phyloP scores from a whole-genome alignment of 495 filamentous ascomycete species.

The Cladorrhinum samala region DNA sequence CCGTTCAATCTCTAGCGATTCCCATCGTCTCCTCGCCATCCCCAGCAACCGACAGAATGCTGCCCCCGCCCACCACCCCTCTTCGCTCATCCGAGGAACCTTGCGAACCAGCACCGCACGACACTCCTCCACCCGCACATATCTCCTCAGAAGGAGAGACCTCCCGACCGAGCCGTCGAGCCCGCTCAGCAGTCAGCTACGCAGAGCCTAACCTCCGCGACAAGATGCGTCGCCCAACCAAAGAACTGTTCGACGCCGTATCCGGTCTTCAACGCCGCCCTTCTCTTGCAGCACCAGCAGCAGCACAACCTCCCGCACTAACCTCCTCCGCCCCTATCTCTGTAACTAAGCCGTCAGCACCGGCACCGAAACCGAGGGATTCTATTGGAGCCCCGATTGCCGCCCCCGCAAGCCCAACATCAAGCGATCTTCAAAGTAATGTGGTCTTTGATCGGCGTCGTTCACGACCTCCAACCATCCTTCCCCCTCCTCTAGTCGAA shows the following conservation, averaged over 20 bases:
- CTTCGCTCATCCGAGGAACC: slow-evolving; percentile 6
- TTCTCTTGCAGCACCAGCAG: neutral
- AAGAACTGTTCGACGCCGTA: slow-evolving; percentile 68
- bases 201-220: slow-evolving; percentile 77
- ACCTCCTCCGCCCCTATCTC: slow-evolving; percentile 14
- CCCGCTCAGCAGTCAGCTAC: slow-evolving; percentile 67
- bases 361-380: neutral
- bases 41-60: slow-evolving; percentile 21
- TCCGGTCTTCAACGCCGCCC: slow-evolving; percentile 33
- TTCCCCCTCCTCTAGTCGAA: neutral
- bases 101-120: slow-evolving; percentile 30
- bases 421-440: no score
- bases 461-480: neutral
- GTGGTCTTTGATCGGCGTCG: neutral
- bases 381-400: no score
- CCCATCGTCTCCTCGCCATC: slow-evolving; percentile 27
- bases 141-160: slow-evolving; percentile 44
- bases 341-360: slow-evolving; percentile 8
- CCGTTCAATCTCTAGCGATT: slow-evolving; percentile 11
- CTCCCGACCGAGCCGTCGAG: slow-evolving; percentile 57
- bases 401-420: neutral
- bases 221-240: slow-evolving; percentile 82
- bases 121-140: slow-evolving; percentile 53
- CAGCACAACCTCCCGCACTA: slow-evolving; percentile 24
- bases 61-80: slow-evolving; percentile 33